Evolutionary conservation across 2,329 filamentous ascomycete species (phyloP).

Genomic region (Xylogone sp.): DNA sequence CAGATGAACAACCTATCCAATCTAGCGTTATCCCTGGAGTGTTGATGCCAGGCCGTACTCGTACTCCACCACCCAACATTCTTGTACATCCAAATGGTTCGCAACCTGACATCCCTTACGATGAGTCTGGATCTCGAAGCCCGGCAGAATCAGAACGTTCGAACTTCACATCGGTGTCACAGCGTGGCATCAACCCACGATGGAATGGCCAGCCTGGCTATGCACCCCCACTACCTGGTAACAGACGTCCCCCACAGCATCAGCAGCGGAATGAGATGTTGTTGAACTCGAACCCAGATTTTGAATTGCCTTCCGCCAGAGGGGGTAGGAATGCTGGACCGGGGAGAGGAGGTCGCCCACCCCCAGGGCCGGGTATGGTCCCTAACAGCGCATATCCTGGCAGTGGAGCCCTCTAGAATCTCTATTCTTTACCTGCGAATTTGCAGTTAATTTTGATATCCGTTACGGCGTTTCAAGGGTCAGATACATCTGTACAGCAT

Average conservation of each 20-base stretch:
- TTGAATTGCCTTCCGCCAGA: conserved; percentile 57
- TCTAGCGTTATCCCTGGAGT: conserved; percentile 27
- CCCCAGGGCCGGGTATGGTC: conserved; percentile 40
- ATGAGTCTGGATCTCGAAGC: conserved; percentile 63
- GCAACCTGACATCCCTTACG: conserved; percentile 46
- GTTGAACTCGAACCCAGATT: conserved; percentile 80
- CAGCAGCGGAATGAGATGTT: conserved; percentile 65
- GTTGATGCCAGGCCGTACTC: conserved; percentile 21
- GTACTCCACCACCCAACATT: conserved; percentile 19
- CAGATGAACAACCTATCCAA: conserved; percentile 29
- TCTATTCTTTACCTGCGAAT: background rate
- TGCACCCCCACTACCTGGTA: conserved; percentile 29
- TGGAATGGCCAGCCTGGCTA: conserved; percentile 54
- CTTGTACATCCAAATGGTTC: conserved; percentile 24
- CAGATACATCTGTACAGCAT: background rate
- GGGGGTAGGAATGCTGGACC: conserved; percentile 17
- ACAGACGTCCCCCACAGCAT: conserved; percentile 13
- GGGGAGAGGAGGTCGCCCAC: conserved; percentile 10
- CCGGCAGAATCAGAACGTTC: conserved; percentile 76
- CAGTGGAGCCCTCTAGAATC: conserved; percentile 12
- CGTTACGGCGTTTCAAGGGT: background rate
- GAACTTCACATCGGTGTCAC: conserved; percentile 86
- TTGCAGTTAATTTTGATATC: background rate
- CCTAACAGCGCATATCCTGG: conserved; percentile 52
- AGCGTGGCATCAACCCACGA: conserved; percentile 81